Conservation (phyloP, 768 basidiomycete genomes). For the Lactarius evosmus region DNA sequence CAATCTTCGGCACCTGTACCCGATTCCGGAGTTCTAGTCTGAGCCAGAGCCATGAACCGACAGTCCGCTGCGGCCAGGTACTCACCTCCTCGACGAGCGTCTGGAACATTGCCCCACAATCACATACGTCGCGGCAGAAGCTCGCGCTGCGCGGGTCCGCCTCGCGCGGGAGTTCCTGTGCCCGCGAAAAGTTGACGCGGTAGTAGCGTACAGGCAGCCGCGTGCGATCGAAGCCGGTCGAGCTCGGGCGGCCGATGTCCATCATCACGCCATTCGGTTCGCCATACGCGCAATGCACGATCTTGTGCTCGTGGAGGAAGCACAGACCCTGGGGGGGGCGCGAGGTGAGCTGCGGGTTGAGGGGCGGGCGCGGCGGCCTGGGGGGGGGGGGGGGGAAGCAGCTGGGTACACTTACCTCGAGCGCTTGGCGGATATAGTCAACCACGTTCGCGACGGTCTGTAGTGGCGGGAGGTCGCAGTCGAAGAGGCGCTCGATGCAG, state of each 20-base stretch:
- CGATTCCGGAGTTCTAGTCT: background rate
- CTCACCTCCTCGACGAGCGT: conserved; percentile 14
- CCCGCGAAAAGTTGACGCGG: conserved; percentile 24
- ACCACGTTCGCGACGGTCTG: conserved; percentile 46
- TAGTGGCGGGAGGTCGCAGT: conserved; percentile 47
- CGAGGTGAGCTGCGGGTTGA: too few species aligned
- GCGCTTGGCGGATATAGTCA: conserved; percentile 49
- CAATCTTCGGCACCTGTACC: conserved; percentile 41
- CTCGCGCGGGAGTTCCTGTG: conserved; percentile 14
- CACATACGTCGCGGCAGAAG: conserved; percentile 21
- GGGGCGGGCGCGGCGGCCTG: too few species aligned
- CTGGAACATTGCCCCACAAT: conserved; percentile 23
- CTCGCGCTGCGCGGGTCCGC: conserved; percentile 11
- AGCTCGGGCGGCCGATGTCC: conserved; percentile 23
- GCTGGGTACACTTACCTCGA: too few species aligned
- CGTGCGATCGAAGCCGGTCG: conserved; percentile 21
- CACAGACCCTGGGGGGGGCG: conserved; percentile 26
- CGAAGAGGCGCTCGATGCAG: conserved; percentile 44
- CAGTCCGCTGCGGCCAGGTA: background rate
- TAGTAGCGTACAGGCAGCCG: conserved; percentile 26
- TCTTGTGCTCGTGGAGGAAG: conserved; percentile 27
- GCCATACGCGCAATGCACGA: conserved; percentile 22
- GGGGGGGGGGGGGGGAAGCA: background rate
- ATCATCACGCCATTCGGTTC: conserved; percentile 24
- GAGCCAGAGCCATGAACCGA: background rate